These are phyloP conservation scores for Cryptococcus amylolentus DNA, from an alignment of 1,284 basidiomycete species.

Conservation along the genomic window DNA sequence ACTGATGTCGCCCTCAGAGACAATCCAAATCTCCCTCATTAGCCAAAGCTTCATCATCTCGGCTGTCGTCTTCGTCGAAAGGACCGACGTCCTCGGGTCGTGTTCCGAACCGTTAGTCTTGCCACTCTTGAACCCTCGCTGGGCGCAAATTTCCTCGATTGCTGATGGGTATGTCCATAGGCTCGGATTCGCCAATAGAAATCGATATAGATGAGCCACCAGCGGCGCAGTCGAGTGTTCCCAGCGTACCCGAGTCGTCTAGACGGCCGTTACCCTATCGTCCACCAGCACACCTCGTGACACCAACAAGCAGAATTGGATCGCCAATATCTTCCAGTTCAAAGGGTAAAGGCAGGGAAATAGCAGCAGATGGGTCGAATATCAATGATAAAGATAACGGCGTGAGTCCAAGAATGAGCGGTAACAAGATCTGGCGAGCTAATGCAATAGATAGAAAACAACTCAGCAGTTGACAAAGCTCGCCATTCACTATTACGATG, in stretches of 20 bases:
- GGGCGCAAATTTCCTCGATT: no score
- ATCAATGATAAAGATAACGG: not conserved
- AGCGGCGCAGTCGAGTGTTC: no score
- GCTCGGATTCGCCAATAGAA: not conserved
- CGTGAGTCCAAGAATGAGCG: slow-evolving; percentile 16
- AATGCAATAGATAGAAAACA: not conserved
- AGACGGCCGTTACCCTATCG: not conserved
- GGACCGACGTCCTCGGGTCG: no score
- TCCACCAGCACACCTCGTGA: slow-evolving; percentile 8
- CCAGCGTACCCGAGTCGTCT: not conserved
- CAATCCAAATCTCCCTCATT: no score
- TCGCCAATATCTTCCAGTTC: slow-evolving; percentile 3
- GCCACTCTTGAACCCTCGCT: no score
- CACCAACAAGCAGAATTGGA: slow-evolving; percentile 7
- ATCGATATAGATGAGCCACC: not conserved
- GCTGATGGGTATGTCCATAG: no score
- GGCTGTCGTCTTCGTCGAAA: no score
- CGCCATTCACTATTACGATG: slow-evolving; percentile 26
- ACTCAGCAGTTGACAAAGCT: slow-evolving; percentile 14
- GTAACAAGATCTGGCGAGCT: not conserved
- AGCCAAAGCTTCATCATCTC: no score
- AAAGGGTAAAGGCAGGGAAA: slow-evolving; percentile 8
- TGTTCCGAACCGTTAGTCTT: no score
- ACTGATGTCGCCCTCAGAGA: no score
- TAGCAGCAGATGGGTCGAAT: not conserved